A percentile compares a stretch with the other conserved stretches of the same genome.
Conservation (phyloP, 306 rosid genomes). For the Neltuma alba region DNA sequence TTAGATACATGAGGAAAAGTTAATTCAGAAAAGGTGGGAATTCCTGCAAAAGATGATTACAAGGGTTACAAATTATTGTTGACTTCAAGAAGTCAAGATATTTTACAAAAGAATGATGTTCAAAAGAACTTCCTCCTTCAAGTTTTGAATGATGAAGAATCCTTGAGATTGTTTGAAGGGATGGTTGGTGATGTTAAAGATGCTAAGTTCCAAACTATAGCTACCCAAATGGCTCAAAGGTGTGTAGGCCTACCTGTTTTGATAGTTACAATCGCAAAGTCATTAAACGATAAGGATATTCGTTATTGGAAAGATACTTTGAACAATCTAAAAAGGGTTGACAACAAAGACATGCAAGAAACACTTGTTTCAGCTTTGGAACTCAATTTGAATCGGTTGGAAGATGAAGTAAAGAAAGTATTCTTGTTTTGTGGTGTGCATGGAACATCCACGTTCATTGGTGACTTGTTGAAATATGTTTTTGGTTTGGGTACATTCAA, state of each 20-base stretch:
- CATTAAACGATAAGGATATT: not conserved
- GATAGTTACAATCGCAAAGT: not conserved
- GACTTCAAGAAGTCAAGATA: not conserved
- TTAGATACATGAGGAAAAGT: not conserved
- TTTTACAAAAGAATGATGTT: not conserved
- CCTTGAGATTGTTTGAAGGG: not conserved
- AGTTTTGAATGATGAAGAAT: not conserved
- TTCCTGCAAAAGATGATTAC: not conserved
- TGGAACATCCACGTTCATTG: not conserved
- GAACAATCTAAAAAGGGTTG: not conserved
- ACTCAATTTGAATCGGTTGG: not conserved
- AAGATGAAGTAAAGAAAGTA: not conserved
- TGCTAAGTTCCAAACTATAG: not conserved
- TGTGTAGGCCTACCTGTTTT: not conserved
- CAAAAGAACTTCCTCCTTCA: not conserved
- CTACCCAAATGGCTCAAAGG: not conserved
- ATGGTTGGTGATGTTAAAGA: not conserved
- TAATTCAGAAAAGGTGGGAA: not conserved
- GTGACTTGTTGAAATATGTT: not conserved
- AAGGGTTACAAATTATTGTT: not conserved
- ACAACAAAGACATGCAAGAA: not conserved
- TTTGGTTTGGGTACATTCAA: not conserved
- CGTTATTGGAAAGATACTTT: not conserved
- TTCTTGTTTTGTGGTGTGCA: not conserved
- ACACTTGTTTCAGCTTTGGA: not conserved